phyloP scores from a whole-genome alignment of 352 stramenopile genomes.

The Pythium apleroticum region DNA sequence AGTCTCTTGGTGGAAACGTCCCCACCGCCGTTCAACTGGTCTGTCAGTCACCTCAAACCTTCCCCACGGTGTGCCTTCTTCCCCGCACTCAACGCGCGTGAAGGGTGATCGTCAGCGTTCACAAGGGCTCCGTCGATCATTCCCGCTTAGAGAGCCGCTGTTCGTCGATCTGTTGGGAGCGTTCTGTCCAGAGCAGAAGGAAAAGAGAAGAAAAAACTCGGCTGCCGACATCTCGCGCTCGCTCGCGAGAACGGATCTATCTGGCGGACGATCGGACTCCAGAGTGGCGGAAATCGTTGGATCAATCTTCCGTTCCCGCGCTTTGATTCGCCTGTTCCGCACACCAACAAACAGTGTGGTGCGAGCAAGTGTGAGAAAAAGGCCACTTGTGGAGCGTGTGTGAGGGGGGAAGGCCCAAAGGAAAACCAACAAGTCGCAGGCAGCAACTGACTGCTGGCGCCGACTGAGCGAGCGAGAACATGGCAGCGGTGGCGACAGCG shows the following conservation, averaged over 20 bases:
- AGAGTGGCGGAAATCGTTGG: background rate
- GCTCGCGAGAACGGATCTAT: background rate
- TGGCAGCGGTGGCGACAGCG: conserved; percentile 5
- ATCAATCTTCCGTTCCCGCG: background rate
- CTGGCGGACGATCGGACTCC: background rate
- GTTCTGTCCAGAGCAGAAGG: background rate
- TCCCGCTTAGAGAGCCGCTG: background rate
- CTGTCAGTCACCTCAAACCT: conserved; percentile 2
- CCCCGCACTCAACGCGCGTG: background rate
- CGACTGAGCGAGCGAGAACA: background rate
- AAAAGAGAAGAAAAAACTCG: conserved; percentile 4
- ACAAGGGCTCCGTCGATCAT: background rate
- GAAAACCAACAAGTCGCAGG: conserved; percentile 4
- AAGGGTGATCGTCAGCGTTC: background rate
- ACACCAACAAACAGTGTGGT: conserved; percentile 9
- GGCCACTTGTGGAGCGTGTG: conserved; percentile 10
- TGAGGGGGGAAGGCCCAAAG: conserved; percentile 9
- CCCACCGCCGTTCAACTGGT: conserved; percentile 8
- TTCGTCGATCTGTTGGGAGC: background rate
- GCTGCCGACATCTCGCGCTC: background rate
- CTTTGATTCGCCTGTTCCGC: conserved; percentile 1
- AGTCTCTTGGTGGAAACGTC: conserved; percentile 26
- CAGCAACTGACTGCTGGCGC: background rate
- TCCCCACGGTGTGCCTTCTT: background rate
- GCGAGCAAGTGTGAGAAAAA: conserved; percentile 23